Base-by-base conservation (phyloP, 2,329 filamentous ascomycete species). In the Phialemonium atrogriseum region DNA sequence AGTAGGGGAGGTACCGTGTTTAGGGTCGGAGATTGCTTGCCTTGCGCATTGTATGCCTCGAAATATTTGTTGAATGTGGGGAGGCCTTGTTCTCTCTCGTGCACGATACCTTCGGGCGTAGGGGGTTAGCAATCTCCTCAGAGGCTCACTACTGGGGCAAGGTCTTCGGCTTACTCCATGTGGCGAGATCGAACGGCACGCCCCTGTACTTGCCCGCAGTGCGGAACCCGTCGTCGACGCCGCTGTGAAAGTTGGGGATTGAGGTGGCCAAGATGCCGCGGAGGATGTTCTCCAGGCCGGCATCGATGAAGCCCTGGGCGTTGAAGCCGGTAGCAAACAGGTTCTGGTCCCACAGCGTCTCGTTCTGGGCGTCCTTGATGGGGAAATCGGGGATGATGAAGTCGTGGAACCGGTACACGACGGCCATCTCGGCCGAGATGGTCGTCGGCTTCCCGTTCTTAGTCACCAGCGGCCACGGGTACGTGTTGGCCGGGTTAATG, bases 241-340 rank as follows among this genome's bases (percentile, higher is more conserved):
- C 39, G 18, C 39, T 41, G 34, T 41, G 39, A 25, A 41, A 41
- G 24, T 41, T 41, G 28, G 39, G 36, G 15, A 41, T 41, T 13
- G 29, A 34, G 15, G 34, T 34, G 4, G 37, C 28, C 10, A 37
- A 27, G 7, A 34, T 25, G 20, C 37, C 37, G 10, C 37, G 39
- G 16, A 39, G 23, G 12, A 41, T 23, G 32, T 41, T 39, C 27
- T 41, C 39, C 10, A 41, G 33, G 5, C 39, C 39, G n/a, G 38
- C 35, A 9, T 36, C 32, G 22, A 41, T 26, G 10, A 41, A 39
- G 4, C 39, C 39, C 4, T 24, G 14, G 12, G 39, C 39, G 12
- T 41, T 27, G 10, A 41, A 41, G 12, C 33, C 39, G 3, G 39
- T 41, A 20, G 26, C 34, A 11, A 41, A 41, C 18, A 41, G 32